A percentile compares a stretch with the other conserved stretches of the same genome.
phyloP scores from a whole-genome alignment of 495 filamentous ascomycete genomes.

The Hyaloscypha variabilis region DNA sequence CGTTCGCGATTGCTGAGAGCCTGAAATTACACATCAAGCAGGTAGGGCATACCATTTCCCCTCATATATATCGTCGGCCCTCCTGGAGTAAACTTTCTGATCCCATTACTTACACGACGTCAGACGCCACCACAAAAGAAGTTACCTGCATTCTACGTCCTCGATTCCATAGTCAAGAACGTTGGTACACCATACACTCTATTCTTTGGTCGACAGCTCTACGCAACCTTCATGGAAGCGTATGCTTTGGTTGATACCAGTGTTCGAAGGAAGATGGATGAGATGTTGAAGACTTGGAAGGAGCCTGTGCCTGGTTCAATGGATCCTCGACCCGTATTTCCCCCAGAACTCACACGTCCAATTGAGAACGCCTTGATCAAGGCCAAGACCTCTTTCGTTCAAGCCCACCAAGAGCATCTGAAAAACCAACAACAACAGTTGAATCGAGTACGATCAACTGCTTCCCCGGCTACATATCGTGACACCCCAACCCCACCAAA shows the following conservation, averaged over 20 bases:
- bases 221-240: constrained; percentile 92
- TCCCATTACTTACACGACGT: constrained; percentile 33
- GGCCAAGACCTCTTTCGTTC: constrained; percentile 73
- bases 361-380: constrained; percentile 95
- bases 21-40: constrained; percentile 90
- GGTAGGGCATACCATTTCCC: constrained; percentile 59
- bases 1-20: constrained; percentile 84
- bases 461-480: constrained; percentile 55
- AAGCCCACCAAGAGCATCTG: constrained; percentile 68
- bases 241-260: constrained; percentile 82
- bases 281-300: constrained; percentile 98
- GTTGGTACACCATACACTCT: constrained; percentile 96
- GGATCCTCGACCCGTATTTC: constrained; percentile 86
- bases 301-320: constrained; percentile 91
- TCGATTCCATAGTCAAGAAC: constrained; percentile 98
- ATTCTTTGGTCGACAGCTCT: constrained; percentile 89
- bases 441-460: constrained; percentile 54
- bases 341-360: constrained; percentile 76
- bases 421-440: constrained; percentile 66
- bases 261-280: constrained; percentile 88
- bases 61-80: too few relatives aligned
- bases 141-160: constrained; percentile 92
- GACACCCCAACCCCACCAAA: constrained; percentile 73
- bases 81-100: not conserved
- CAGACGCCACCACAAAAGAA: constrained; percentile 86